Evolutionary conservation across 2,329 filamentous ascomycete genomes (phyloP).

Genomic region (Xylaria multiplex): DNA sequence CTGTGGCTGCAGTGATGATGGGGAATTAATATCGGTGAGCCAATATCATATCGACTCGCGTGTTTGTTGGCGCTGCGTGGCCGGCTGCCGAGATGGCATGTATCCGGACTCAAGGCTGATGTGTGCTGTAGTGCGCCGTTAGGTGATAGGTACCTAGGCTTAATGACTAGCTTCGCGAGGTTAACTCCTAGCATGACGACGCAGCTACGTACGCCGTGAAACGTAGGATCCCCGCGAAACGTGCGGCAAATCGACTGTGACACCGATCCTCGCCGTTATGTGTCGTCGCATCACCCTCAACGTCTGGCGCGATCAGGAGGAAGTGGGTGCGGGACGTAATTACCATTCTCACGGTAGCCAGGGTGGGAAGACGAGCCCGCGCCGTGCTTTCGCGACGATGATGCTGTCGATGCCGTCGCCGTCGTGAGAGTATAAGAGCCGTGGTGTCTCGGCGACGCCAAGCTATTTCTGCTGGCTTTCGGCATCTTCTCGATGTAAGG

Average conservation of each 20-base stretch:
- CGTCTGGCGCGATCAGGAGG: conserved; percentile 28
- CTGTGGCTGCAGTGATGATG: conserved; percentile 8
- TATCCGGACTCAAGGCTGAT: neutral
- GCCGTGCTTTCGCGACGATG: conserved; percentile 21
- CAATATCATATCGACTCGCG: neutral
- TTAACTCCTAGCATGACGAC: neutral
- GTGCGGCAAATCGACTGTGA: neutral
- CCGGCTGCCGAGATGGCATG: neutral
- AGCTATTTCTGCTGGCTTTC: conserved; percentile 4
- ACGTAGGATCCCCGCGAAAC: conserved; percentile 10
- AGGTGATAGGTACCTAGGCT: neutral
- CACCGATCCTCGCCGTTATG: neutral
- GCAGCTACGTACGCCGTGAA: conserved; percentile 20
- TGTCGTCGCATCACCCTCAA: neutral
- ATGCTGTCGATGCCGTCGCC: conserved; percentile 18
- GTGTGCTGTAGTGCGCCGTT: conserved; percentile 3
- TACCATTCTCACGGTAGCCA: conserved; percentile 22
- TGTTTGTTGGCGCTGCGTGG: neutral
- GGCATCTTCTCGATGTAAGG: conserved; percentile 35
- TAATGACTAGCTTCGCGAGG: neutral
- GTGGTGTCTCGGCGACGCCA: conserved; percentile 30
- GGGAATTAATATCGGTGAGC: neutral
- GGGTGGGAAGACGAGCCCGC: conserved; percentile 14
- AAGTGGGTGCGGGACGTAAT: conserved; percentile 32
- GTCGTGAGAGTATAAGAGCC: conserved; percentile 30